Conservation (phyloP, 257 asterid genomes). For the Vinca minor region DNA sequence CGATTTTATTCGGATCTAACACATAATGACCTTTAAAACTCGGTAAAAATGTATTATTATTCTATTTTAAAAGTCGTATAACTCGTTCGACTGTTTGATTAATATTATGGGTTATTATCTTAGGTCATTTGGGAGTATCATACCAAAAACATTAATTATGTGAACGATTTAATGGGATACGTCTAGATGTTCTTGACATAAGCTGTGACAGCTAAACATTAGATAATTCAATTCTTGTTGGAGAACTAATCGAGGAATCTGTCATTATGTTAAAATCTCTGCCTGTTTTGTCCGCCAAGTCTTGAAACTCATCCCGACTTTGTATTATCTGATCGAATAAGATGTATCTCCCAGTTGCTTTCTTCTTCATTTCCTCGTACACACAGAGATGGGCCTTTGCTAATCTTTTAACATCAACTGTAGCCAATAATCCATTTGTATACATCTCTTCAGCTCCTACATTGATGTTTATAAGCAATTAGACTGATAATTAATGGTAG, state of each 20-base stretch:
- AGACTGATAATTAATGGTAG: background rate
- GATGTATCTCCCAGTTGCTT: constrained; percentile 51
- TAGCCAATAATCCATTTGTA: constrained; percentile 50
- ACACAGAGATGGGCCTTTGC: constrained; percentile 67
- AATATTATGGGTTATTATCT: no score
- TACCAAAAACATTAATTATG: no score
- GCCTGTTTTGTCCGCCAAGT: constrained; percentile 48
- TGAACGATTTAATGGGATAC: constrained; percentile 16
- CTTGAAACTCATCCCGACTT: constrained; percentile 40
- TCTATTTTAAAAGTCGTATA: no score
- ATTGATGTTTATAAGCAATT: background rate
- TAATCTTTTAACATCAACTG: constrained; percentile 41
- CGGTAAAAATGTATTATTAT: no score
- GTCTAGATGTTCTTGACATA: constrained; percentile 42
- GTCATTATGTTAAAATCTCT: constrained; percentile 15
- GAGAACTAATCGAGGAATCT: constrained; percentile 27
- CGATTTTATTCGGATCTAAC: no score
- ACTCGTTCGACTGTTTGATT: no score
- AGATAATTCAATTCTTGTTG: constrained; percentile 27
- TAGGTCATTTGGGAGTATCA: no score
- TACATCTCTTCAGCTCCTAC: constrained; percentile 66
- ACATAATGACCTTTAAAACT: no score
- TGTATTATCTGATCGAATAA: constrained; percentile 53
- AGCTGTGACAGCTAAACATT: constrained; percentile 40
- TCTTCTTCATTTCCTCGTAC: constrained; percentile 64